phyloP scores from a whole-genome alignment of 2,329 filamentous ascomycete genomes.

The Penicillium freii region DNA sequence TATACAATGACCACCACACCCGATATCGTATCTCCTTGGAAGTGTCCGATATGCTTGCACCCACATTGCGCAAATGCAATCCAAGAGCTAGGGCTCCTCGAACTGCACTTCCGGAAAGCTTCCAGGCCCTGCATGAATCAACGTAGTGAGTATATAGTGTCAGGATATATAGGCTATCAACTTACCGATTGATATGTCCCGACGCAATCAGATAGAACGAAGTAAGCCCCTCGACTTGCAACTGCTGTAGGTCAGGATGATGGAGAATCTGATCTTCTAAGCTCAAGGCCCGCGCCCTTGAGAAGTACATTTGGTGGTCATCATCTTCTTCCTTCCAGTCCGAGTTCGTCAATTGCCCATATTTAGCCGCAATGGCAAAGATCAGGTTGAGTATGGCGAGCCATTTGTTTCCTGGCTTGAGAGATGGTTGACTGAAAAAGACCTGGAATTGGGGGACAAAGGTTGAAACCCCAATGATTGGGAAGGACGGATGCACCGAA shows the following conservation, averaged over 20 bases:
- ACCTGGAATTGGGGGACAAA: constrained; percentile 45
- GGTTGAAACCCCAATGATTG: constrained; percentile 42
- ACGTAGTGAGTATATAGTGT: not conserved
- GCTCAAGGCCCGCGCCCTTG: constrained; percentile 39
- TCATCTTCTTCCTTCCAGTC: constrained; percentile 39
- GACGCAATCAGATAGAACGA: constrained; percentile 43
- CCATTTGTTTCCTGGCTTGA: constrained; percentile 42
- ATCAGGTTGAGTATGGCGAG: constrained; percentile 47
- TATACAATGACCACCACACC: constrained; percentile 48
- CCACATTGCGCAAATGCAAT: constrained; percentile 44
- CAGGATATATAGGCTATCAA: not conserved
- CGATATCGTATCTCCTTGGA: constrained; percentile 47
- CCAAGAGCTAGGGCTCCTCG: constrained; percentile 43
- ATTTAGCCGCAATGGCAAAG: constrained; percentile 45
- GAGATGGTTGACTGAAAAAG: constrained; percentile 34
- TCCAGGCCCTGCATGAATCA: constrained; percentile 40
- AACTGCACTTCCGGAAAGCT: constrained; percentile 41
- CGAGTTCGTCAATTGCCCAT: constrained; percentile 39
- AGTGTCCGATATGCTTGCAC: constrained; percentile 36
- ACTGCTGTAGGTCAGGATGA: constrained; percentile 44
- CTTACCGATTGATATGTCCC: constrained; percentile 46
- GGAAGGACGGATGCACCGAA: constrained; percentile 47
- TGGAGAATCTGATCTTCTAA: constrained; percentile 42
- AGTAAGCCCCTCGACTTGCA: constrained; percentile 45
- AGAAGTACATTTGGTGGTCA: constrained; percentile 43